phyloP scores from a whole-genome alignment of 208 protist species.

The Naegleria lovaniensis region DNA sequence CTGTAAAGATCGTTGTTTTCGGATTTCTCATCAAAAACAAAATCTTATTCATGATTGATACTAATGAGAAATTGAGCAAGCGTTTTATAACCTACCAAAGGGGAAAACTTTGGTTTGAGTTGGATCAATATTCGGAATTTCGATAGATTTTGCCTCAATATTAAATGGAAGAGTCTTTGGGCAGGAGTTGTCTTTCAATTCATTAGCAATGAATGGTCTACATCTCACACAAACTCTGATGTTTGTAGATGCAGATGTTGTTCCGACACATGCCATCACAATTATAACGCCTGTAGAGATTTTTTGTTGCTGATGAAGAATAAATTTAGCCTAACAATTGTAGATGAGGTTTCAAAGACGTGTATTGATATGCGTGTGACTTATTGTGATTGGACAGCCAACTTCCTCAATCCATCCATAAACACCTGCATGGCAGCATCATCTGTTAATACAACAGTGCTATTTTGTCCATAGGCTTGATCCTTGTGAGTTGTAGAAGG shows the following conservation, averaged over 20 bases:
- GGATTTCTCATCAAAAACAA: background rate
- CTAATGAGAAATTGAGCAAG: background rate
- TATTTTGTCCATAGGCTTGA: background rate
- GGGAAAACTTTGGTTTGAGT: background rate
- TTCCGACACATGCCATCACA: too few species aligned
- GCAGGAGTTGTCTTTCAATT: background rate
- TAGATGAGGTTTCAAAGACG: background rate
- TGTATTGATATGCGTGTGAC: too few species aligned
- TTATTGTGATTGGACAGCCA: conserved; percentile 63
- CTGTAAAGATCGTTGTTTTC: background rate
- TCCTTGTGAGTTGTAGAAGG: conserved; percentile 76
- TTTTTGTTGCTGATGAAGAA: too few species aligned
- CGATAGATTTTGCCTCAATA: background rate
- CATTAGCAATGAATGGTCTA: background rate
- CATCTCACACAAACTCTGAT: background rate
- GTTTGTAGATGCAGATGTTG: background rate
- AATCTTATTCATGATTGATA: background rate
- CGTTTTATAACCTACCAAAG: background rate
- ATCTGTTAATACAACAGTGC: conserved; percentile 85
- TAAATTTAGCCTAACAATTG: too few species aligned
- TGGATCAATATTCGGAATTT: background rate
- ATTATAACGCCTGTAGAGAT: too few species aligned
- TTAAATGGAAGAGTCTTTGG: background rate
- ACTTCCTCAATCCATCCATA: conserved; percentile 91
- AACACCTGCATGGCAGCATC: conserved; percentile 93